Evolutionary conservation across 2,329 filamentous ascomycete genomes (phyloP).

Genomic region (Apiospora hydei): DNA sequence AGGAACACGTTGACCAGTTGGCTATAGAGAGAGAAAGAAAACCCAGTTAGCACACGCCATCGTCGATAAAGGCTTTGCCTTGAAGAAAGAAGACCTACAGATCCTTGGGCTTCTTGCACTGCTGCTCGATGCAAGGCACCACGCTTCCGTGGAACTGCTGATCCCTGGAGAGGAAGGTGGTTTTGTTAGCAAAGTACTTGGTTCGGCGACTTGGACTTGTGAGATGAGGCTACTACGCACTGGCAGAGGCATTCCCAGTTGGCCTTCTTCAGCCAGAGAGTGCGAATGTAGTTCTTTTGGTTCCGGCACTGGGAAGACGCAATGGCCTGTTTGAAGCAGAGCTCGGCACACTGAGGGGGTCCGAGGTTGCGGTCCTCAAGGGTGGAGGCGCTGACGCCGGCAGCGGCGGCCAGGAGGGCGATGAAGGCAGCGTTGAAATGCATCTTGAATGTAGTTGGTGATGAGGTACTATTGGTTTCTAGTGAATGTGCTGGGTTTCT

Average conservation of each 20-base stretch:
- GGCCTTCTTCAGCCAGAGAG: not conserved
- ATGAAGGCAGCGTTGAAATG: slow-evolving; percentile 6
- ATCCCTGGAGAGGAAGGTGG: not conserved
- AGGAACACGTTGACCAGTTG: not conserved
- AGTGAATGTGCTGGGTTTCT: not conserved
- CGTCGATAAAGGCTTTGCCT: not conserved
- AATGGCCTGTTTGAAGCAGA: slow-evolving; percentile 9
- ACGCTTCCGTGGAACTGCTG: not conserved
- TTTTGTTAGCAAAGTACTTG: not conserved
- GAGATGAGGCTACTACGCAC: not conserved
- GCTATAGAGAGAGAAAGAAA: not conserved
- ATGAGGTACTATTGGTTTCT: not conserved
- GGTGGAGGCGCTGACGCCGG: not conserved
- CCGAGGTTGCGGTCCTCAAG: not conserved
- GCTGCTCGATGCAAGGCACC: not conserved
- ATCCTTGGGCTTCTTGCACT: not conserved
- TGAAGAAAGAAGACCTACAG: not conserved
- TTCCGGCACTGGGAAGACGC: not conserved
- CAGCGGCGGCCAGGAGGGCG: not conserved
- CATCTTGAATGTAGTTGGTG: not conserved
- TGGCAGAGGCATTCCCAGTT: slow-evolving; percentile 6
- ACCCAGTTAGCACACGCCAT: not conserved
- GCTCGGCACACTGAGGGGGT: not conserved
- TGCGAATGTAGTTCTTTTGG: slow-evolving; percentile 9
- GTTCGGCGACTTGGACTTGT: not conserved